Evolutionary conservation across 1,139 yeast genomes (phyloP), one percentile per base, ranked within the genome.

Genomic region (Taphrina flavorubra): DNA sequence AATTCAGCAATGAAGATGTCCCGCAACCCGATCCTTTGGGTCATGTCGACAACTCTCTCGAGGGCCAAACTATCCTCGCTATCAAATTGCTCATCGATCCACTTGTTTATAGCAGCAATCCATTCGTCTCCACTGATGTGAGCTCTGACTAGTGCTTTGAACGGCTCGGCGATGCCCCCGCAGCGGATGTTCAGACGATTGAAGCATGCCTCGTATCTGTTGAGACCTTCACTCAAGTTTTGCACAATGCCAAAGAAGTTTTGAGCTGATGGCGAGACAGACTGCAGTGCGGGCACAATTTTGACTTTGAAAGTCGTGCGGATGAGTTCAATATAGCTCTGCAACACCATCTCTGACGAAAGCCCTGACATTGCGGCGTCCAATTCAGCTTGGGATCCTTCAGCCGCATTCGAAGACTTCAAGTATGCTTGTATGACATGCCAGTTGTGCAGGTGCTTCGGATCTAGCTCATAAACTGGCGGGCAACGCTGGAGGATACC

Each of bases 251-350:
- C 44, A 10, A 39, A 20, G n/a, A 63, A 46, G 20, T 46, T 63
- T 11, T 16, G 39, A 6, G 46, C n/a, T 1, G 61, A 40, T n/a
- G 59, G 55, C 25, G 14, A 46, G 37, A 55, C 61, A 1, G 47
- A 34, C 14, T 16, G n/a, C 20, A 63, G 53, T 1, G 67, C 61
- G 7, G 67, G 67, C 37, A 40, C 61, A 13, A 63, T 63, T 20
- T 63, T 63, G 25, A 34, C 36, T 11, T 14, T 39, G 20, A 63
- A 63, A 13, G 67, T 63, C 14, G 67, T 44, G 34, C 67, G 67
- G 7, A 63, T 63, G 20, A 63, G 44, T 6, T 57, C 56, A 0
- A 51, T 36, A 39, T 63, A 63, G 47, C 51, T 44, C 10, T 34
- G 36, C 3, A 63, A 55, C 20, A 63, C 55, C 25, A 57, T 11